Conservation (phyloP, 495 filamentous ascomycete genomes). For the Talaromyces nanjingensis region DNA sequence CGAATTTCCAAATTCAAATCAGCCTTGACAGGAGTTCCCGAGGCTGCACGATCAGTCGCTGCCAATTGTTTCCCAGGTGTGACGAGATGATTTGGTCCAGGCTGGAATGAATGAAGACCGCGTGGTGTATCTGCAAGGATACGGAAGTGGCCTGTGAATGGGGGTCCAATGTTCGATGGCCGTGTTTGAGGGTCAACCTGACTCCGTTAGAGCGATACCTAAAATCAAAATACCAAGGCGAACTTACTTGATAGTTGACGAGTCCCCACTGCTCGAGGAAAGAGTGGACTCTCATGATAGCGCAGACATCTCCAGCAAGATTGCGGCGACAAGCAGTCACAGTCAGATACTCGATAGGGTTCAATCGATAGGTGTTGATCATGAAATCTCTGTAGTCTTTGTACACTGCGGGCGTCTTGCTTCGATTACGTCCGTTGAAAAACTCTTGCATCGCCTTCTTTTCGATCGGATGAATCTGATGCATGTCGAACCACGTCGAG, state of each 20-base stretch:
- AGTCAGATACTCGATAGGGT: constrained; percentile 92
- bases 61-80: constrained; percentile 67
- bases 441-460: constrained; percentile 91
- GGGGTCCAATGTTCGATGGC: constrained; percentile 91
- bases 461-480: constrained; percentile 78
- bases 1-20: constrained; percentile 85
- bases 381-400: constrained; percentile 99
- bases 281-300: constrained; percentile 96
- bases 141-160: constrained; percentile 95
- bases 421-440: constrained; percentile 95
- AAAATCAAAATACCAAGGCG: neutral
- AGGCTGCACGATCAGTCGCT: constrained; percentile 69
- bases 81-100: constrained; percentile 65
- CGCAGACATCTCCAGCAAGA: constrained; percentile 93
- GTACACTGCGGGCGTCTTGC: constrained; percentile 95
- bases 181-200: constrained; percentile 94
- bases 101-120: constrained; percentile 90
- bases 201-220: neutral
- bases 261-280: constrained; percentile 99
- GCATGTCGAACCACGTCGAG: constrained; percentile 98
- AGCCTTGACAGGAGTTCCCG: constrained; percentile 60
- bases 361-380: constrained; percentile 97
- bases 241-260: constrained; percentile 90
- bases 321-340: constrained; percentile 97
- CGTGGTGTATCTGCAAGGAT: constrained; percentile 91